Evolutionary conservation across 441 rosid species (phyloP).

Genomic region (Hura crepitans): DNA sequence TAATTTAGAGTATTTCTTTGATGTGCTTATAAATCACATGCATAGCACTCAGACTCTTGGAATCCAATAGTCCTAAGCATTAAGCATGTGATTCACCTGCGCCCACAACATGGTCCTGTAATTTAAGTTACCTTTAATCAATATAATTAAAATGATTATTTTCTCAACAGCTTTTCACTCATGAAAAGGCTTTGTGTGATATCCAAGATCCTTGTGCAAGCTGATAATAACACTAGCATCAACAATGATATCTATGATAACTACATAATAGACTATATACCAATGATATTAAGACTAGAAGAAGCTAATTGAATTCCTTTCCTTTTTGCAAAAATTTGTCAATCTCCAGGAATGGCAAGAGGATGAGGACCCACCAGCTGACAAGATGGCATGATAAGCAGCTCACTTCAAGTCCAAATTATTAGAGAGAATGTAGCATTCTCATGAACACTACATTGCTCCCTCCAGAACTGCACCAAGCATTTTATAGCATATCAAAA

Average conservation of each 20-base stretch:
- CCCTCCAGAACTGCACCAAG: conserved; percentile 53
- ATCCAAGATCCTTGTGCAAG: not conserved
- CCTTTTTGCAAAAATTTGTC: conserved; percentile 5
- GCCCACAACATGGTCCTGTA: too few relatives aligned
- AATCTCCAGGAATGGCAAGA: not conserved
- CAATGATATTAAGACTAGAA: not conserved
- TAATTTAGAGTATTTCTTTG: too few relatives aligned
- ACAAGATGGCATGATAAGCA: conserved; percentile 12
- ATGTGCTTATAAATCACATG: too few relatives aligned
- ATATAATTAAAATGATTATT: too few relatives aligned
- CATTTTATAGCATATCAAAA: conserved; percentile 19
- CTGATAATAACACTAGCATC: not conserved
- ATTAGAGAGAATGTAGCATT: conserved; percentile 51
- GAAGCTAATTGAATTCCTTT: not conserved
- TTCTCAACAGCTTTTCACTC: too few relatives aligned
- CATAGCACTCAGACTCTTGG: too few relatives aligned
- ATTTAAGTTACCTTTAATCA: too few relatives aligned
- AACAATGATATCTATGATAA: not conserved
- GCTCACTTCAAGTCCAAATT: conserved; percentile 17
- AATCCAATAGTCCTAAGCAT: too few relatives aligned
- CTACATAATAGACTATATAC: conserved; percentile 13
- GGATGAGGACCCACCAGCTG: conserved; percentile 8
- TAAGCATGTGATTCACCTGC: too few relatives aligned
- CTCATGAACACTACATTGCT: conserved; percentile 45
- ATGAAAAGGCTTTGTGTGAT: too few relatives aligned